These are phyloP conservation scores for Termitomyces sp. DNA, from an alignment of 768 basidiomycete genomes.

Conservation along the genomic window DNA sequence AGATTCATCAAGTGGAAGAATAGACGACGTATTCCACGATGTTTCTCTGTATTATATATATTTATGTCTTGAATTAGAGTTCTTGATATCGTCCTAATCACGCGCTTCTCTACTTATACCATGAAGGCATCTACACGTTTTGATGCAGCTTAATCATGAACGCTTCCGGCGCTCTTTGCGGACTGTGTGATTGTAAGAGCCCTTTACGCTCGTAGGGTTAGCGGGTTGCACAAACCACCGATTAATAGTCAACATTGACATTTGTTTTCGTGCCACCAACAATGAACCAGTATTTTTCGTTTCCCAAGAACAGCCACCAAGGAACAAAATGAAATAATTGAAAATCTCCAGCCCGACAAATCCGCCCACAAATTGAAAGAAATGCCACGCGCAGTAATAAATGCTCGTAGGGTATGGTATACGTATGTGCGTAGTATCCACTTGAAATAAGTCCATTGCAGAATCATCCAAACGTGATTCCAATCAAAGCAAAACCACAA, in stretches of 20 bases:
- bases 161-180: neutral
- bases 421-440: neutral
- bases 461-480: neutral
- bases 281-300: neutral
- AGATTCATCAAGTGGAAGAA: slow-evolving; percentile 17
- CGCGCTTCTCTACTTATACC: neutral
- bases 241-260: too few relatives aligned
- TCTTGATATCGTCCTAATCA: neutral
- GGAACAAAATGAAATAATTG: neutral
- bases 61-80: neutral
- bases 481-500: slow-evolving; percentile 12
- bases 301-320: neutral
- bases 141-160: neutral
- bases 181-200: neutral
- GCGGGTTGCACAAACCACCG: too few relatives aligned
- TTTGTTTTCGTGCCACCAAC: too few relatives aligned
- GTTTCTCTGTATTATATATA: neutral
- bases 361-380: neutral
- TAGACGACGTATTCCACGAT: neutral
- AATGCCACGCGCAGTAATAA: neutral
- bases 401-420: neutral
- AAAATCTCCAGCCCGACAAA: neutral
- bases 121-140: neutral
- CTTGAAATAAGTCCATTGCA: neutral
- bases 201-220: too few relatives aligned